Evolutionary conservation across 2,329 filamentous ascomycete genomes (phyloP).

Genomic region (Leptographium procerum): DNA sequence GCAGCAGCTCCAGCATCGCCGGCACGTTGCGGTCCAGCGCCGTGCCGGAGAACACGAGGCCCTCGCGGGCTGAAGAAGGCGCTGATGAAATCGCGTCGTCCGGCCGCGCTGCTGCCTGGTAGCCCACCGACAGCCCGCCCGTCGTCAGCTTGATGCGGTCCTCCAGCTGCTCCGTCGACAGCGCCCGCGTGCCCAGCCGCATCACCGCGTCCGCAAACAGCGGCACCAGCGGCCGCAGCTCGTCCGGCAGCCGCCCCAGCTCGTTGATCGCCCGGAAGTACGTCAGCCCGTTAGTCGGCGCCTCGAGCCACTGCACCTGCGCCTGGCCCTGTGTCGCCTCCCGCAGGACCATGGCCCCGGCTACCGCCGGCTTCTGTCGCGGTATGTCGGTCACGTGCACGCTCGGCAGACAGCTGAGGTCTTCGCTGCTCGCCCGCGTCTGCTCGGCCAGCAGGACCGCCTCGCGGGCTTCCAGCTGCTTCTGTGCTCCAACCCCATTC

Average conservation of each 20-base stretch:
- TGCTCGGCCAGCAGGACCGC: constrained; percentile 71
- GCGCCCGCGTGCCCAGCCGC: constrained; percentile 78
- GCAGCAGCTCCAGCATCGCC: constrained; percentile 79
- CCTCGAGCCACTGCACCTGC: constrained; percentile 66
- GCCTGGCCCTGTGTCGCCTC: constrained; percentile 39
- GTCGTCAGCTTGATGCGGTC: constrained; percentile 95
- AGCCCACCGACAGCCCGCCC: constrained; percentile 75
- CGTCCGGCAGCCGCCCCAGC: constrained; percentile 68
- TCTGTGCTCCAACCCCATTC: constrained; percentile 48
- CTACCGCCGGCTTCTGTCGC: constrained; percentile 55
- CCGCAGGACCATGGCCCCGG: constrained; percentile 31
- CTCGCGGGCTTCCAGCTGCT: constrained; percentile 66
- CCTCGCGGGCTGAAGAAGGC: constrained; percentile 77
- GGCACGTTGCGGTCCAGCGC: constrained; percentile 83
- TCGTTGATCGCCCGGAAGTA: constrained; percentile 88
- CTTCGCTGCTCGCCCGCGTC: constrained; percentile 70
- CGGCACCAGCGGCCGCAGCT: constrained; percentile 73
- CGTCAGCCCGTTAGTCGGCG: constrained; percentile 87
- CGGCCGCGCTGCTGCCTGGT: constrained; percentile 72
- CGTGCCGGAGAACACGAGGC: constrained; percentile 73
- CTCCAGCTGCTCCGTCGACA: constrained; percentile 89
- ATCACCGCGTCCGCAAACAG: constrained; percentile 88
- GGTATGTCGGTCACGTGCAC: constrained; percentile 85
- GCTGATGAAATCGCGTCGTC: constrained; percentile 53
- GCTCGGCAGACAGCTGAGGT: constrained; percentile 78